Base-by-base conservation (phyloP, 768 basidiomycete genomes). In the Leccinum ochraceum region DNA sequence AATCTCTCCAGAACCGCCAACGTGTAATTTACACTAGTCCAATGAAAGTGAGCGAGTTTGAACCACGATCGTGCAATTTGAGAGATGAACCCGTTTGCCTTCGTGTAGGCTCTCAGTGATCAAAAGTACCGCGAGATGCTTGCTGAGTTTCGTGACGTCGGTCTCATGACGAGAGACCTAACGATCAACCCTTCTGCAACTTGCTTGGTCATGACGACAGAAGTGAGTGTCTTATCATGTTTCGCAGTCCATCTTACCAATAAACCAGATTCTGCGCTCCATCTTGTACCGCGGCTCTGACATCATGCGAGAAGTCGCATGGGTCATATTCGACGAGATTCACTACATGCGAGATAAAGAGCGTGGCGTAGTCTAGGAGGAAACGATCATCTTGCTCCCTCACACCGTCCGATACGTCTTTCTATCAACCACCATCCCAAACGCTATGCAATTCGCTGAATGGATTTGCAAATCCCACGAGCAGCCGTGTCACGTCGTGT, bases 281-380 rank as follows among this genome's bases (percentile, higher is more conserved):
- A 99, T 99, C 96, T 79, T 99, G 28, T 99, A 99, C 71, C 89
- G 97, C 57, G 97, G 97, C 42, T 98, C 95, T 4, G 97, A 99
- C 78, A 90, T 99, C 66, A 95, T 98, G 91, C 92, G 97, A 59
- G 97, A 99, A 79, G 96, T 99, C n/a, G 95, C 95, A 1, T 99
- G 97, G 97, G 96, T 98, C 59, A 86, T 99, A 65, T 99, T 98
- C 74, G 97, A 99, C 72, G 97, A 99, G 77, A 97, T 99, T 62
- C 97, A 99, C 72, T 99, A 98, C 77, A 99, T 98, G 97, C 89
- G 97, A 62, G 97, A 98, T 80, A 94, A 94, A 69, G 97, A 99
- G 73, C 92, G 97, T 66, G 97, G 97, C 66, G 97, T 99, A 20
- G 97, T 99, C 28, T 98, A 97, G 97, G 96, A 99, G 76, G 95